Base-by-base conservation (phyloP, 2,329 filamentous ascomycete genomes). In the Cylindrodendrum hubeiense region DNA sequence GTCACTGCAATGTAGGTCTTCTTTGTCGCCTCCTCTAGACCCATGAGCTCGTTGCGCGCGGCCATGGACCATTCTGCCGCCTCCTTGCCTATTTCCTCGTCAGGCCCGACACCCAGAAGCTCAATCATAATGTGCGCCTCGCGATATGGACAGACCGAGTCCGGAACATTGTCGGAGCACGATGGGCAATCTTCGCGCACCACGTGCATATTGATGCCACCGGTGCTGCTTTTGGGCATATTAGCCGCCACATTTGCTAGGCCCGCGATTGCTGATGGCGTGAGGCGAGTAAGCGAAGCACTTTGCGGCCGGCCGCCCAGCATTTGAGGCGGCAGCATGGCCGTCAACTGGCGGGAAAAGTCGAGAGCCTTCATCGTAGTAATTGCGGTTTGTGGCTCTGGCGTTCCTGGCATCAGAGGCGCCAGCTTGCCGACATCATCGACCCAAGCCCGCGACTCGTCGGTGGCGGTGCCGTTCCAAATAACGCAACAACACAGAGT, bases 121-220 rank as follows among this genome's bases (percentile, higher is more conserved):
- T 64, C 61, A 10, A 64, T 13, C 56, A 64, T 60, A 12, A 60
- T 21, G 56, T 64, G 61, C 28, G 61, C 55, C 24, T 50, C 59
- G 7, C 55, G 55, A 34, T 64, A 60, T 4, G 61, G 61, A 0
- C 53, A n/a, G 10, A 64, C 61, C 5, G 61, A 64, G 26, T 64
- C 61, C 12, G 61, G 61, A 2, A 49, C 43, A n/a, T 49, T 10
- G 8, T 41, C n/a, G 4, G 24, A n/a, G 19, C 55, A 64, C 2
- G 61, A 64, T 41, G 61, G 61, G 21, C 61, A 54, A 26, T 60
- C 61, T 15, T 24, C 26, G 4, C 61, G 61, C 13, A 64, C 39
- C 3, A 33, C 52, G n/a, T 60, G 55, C 8, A 64, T 43, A 19
- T 60, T 60, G 24, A 63, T 30, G 26, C 61, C 55, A 15, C 61